Base-by-base conservation (phyloP, 2,329 filamentous ascomycete species). In the Drechslerella dactyloides region DNA sequence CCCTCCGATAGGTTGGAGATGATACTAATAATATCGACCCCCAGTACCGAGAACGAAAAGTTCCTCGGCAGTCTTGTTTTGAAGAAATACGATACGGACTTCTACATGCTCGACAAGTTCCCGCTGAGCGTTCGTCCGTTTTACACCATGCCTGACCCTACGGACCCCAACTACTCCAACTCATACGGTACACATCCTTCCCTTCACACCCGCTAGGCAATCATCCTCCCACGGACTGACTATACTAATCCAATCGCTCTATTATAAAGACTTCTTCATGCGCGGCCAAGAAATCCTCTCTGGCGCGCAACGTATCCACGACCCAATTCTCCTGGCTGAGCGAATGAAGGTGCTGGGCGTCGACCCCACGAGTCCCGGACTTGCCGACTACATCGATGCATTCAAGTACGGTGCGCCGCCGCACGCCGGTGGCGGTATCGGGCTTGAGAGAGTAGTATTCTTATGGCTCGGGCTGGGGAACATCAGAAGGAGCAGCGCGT, bases 61-160 rank as follows among this genome's bases (percentile, higher is more conserved):
- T 90, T 89, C n/a, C 87, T 97, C 7, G 94, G 94, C 66, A 88
- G 87, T 24, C 84, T 97, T 53, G 87, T 97, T 75, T 89, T 90
- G 65, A 85, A 90, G 77, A 97, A 96, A 82, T 96, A 89, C 84
- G 86, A 89, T 79, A 94, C 92, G 70, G 94, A 99, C 82, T 97
- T 97, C 82, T 97, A 96, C 82, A 89, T 96, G 21, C 85, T 99
- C 74, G 93, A 97, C 83, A 94, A 97, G 81, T 99, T 96, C 84
- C 94, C 94, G 50, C 87, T 94, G 80, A 83, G 84, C 40, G 90
- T 94, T 19, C 87, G 94, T 30, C 93, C 93, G 3, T 96, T 96
- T 81, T 97, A 97, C 81, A 92, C 93, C 73, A 91, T 93, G 82
- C 87, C 90, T 60, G 90, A 90, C 78, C 85, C 86, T 1, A 82